Evolutionary conservation across 148 eudicot species (phyloP).

Genomic region (Fallopia convolvulus): DNA sequence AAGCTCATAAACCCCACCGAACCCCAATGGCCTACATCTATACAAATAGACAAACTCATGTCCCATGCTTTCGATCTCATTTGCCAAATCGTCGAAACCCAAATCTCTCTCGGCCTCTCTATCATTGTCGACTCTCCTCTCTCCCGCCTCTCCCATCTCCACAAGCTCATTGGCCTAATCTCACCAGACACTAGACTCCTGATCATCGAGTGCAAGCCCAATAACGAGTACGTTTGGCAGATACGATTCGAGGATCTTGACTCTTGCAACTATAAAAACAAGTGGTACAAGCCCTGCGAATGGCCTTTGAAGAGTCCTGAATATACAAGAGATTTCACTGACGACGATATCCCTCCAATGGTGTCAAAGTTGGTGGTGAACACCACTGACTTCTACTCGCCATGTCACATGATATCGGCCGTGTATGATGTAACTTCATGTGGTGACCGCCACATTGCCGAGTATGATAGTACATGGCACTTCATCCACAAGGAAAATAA

Average conservation of each 20-base stretch:
- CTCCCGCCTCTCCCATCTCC: background rate
- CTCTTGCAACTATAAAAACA: background rate
- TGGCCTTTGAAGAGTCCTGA: background rate
- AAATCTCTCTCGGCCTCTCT: background rate
- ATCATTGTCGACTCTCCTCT: constrained; percentile 1
- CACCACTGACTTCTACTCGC: background rate
- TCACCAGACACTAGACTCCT: background rate
- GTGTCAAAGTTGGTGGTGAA: background rate
- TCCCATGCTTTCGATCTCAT: background rate
- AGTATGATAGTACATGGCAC: background rate
- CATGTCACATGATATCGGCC: background rate
- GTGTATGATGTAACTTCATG: background rate
- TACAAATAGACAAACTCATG: background rate
- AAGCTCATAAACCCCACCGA: background rate
- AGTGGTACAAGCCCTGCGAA: constrained; percentile 2
- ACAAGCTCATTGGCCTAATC: background rate
- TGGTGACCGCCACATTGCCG: background rate
- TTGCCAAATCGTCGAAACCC: background rate
- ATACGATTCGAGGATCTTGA: background rate
- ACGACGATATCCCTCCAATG: background rate
- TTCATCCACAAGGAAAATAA: background rate
- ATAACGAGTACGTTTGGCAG: background rate
- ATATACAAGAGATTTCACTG: background rate
- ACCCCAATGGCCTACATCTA: background rate
- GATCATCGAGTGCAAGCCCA: constrained; percentile 6